These are phyloP conservation scores for Neolecta irregularis DNA, from an alignment of 1,139 yeast species.

Conservation along the genomic window DNA sequence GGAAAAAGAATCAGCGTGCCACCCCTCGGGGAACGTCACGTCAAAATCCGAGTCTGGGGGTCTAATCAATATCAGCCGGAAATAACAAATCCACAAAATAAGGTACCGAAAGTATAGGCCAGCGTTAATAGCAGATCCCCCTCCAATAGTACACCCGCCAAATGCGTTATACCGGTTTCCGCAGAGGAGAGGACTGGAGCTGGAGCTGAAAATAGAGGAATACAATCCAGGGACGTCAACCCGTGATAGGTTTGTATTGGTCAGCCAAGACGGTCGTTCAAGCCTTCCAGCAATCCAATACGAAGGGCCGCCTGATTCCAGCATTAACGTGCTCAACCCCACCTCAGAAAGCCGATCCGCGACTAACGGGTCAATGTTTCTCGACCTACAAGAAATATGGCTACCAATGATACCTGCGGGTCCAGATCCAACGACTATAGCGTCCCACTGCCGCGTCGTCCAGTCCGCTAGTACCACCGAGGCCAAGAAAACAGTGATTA, in stretches of 20 bases:
- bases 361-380: no score
- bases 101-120: constrained; percentile 4
- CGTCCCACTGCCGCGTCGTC: constrained; percentile 2
- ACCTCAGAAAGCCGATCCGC: constrained; percentile 4
- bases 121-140: constrained; percentile 3
- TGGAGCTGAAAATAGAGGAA: constrained; percentile 1
- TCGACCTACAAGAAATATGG: no score
- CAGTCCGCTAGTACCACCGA: no score
- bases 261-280: constrained; percentile 3
- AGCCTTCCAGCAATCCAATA: constrained; percentile 1
- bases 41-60: constrained; percentile 5
- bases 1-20: no score
- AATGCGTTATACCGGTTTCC: background rate
- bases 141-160: constrained; percentile 4
- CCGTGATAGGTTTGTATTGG: background rate
- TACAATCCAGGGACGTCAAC: constrained; percentile 6
- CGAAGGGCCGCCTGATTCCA: constrained; percentile 2
- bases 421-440: constrained; percentile 4
- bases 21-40: no score
- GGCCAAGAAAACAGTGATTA: no score
- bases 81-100: no score
- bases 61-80: no score
- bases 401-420: constrained; percentile 5
- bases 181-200: background rate
- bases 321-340: background rate